Evolutionary conservation across 352 stramenopile species (phyloP).

Genomic region (Aphanomyces invadans): DNA sequence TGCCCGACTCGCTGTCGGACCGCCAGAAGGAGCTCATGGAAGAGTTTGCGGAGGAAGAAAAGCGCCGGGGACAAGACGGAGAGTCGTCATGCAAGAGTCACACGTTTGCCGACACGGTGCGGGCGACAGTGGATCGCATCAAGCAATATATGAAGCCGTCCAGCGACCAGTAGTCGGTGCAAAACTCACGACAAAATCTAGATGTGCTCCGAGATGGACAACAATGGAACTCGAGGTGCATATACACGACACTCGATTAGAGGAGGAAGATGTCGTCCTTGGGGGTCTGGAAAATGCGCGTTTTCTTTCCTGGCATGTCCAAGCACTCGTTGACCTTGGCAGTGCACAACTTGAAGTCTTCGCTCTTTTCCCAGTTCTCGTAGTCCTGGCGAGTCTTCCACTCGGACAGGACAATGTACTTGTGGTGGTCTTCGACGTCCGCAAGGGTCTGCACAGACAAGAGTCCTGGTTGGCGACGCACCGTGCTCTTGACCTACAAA

Average conservation of each 20-base stretch:
- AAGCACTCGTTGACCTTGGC: constrained; percentile 78
- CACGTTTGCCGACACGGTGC: constrained; percentile 70
- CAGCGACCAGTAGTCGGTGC: not conserved
- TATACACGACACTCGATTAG: constrained; percentile 25
- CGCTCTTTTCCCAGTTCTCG: constrained; percentile 65
- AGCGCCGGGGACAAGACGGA: constrained; percentile 53
- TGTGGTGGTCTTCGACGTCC: constrained; percentile 70
- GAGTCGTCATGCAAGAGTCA: constrained; percentile 75
- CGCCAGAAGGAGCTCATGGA: constrained; percentile 94
- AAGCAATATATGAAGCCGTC: constrained; percentile 74
- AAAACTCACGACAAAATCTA: not conserved
- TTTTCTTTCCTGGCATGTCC: constrained; percentile 72
- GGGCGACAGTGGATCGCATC: constrained; percentile 81
- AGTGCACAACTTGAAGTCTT: constrained; percentile 71
- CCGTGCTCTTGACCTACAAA: constrained; percentile 61
- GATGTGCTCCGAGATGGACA: too few species aligned
- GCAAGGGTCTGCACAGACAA: constrained; percentile 71
- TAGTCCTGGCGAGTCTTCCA: constrained; percentile 77
- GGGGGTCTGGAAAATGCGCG: constrained; percentile 67
- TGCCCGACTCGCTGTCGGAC: constrained; percentile 90
- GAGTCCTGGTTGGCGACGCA: constrained; percentile 63
- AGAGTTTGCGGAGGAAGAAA: constrained; percentile 90
- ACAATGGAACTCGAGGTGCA: too few species aligned
- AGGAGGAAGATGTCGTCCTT: constrained; percentile 82
- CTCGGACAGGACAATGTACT: constrained; percentile 86